A percentile compares a stretch with the other conserved stretches of the same genome.
phyloP scores from a whole-genome alignment of 768 basidiomycete genomes.

The Strobilomyces echinocephalus region DNA sequence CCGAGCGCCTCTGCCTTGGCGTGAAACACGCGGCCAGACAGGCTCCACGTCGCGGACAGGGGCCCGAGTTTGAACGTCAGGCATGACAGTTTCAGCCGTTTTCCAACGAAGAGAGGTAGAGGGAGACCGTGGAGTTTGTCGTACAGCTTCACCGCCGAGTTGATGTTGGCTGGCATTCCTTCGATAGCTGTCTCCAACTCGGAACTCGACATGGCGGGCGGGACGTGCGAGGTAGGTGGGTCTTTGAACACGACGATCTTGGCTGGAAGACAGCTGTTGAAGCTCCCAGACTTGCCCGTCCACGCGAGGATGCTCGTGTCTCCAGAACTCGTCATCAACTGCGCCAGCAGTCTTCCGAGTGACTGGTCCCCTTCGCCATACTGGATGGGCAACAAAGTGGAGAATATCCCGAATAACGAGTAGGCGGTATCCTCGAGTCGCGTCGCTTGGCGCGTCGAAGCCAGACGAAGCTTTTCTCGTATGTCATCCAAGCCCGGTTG shows the following conservation, averaged over 20 bases:
- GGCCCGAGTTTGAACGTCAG: neutral
- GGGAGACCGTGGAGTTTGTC: neutral
- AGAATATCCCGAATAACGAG: neutral
- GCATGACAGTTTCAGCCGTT: neutral
- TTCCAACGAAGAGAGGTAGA: neutral
- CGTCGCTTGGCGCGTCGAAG: neutral
- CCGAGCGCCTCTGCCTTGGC: neutral
- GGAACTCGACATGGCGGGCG: neutral
- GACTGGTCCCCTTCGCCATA: neutral
- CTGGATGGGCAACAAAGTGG: neutral
- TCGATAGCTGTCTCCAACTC: neutral
- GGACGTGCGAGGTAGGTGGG: neutral
- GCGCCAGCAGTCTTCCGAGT: neutral
- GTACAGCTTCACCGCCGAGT: neutral
- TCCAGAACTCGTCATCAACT: neutral
- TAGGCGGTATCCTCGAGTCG: neutral
- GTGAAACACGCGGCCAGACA: neutral
- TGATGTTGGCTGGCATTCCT: neutral
- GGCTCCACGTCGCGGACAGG: neutral
- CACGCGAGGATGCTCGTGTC: neutral
- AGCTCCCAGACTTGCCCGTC: neutral
- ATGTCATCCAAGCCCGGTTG: neutral
- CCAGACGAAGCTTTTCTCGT: neutral
- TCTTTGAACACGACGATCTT: neutral
- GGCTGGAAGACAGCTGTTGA: neutral